phyloP scores from a whole-genome alignment of 495 filamentous ascomycete species.

The Aspergillus biplanus region DNA sequence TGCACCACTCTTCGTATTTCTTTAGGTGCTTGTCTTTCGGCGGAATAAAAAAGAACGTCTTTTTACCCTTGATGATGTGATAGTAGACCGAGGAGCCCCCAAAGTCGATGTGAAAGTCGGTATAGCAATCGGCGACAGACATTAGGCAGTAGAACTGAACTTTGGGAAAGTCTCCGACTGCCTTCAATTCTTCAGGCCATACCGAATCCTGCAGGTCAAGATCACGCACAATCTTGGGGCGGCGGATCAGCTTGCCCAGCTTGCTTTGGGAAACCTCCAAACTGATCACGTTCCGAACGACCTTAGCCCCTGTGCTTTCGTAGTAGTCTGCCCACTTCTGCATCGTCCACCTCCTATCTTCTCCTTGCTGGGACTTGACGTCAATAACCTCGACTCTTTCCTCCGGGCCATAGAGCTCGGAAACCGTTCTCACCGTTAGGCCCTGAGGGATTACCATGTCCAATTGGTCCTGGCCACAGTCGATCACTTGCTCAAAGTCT shows the following conservation, averaged over 20 bases:
- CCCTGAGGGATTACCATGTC: conserved; percentile 76
- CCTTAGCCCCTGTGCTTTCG: conserved; percentile 63
- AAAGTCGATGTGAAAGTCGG: conserved; percentile 83
- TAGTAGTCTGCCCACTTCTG: conserved; percentile 77
- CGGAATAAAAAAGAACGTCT: conserved; percentile 79
- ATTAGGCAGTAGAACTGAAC: conserved; percentile 77
- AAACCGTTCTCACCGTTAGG: conserved; percentile 67
- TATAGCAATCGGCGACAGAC: conserved; percentile 80
- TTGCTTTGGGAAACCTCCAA: conserved; percentile 72
- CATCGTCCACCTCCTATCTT: conserved; percentile 72
- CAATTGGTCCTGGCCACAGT: conserved; percentile 67
- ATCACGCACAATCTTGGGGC: conserved; percentile 72
- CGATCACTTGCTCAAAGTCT: conserved; percentile 51
- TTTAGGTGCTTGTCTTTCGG: conserved; percentile 76
- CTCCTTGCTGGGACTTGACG: conserved; percentile 74
- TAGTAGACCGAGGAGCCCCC: conserved; percentile 80
- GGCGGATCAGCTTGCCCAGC: conserved; percentile 65
- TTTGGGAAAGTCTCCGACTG: conserved; percentile 60
- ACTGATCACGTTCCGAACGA: conserved; percentile 77
- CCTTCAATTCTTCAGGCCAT: conserved; percentile 66
- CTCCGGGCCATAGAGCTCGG: conserved; percentile 67
- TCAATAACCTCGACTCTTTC: conserved; percentile 74
- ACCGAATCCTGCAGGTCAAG: conserved; percentile 73
- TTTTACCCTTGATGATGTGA: conserved; percentile 75
- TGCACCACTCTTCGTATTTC: conserved; percentile 79